These are phyloP conservation scores for Cladorrhinum sp. DNA, from an alignment of 2,329 filamentous ascomycete species.

Conservation along the genomic window DNA sequence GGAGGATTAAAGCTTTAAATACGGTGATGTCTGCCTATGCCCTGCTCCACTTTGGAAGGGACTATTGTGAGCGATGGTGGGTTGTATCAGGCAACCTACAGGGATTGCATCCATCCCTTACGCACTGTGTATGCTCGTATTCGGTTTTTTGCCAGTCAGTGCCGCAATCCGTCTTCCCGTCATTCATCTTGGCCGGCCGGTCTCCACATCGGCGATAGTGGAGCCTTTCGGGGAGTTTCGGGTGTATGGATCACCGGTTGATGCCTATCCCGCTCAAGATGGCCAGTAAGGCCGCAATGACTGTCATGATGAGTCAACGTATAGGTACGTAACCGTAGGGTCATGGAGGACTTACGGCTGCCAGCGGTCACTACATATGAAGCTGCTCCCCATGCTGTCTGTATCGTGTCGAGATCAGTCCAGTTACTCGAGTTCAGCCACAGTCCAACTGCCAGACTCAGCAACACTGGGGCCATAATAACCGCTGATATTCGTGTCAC, in stretches of 20 bases:
- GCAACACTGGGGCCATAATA: background rate
- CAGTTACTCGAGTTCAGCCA: conserved; percentile 8
- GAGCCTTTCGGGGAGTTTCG: background rate
- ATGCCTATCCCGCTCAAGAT: background rate
- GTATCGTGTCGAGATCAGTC: conserved; percentile 4
- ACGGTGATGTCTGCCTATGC: too few relatives aligned
- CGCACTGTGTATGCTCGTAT: too few relatives aligned
- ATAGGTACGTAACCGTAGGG: background rate
- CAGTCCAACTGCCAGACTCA: conserved; percentile 6
- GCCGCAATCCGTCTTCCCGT: too few relatives aligned
- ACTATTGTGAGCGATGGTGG: too few relatives aligned
- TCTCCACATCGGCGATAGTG: too few relatives aligned
- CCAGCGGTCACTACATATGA: conserved; percentile 7
- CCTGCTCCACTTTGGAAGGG: too few relatives aligned
- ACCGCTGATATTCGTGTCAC: background rate
- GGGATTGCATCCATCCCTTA: too few relatives aligned
- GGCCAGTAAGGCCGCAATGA: background rate
- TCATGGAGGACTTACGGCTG: background rate
- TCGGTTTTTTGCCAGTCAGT: too few relatives aligned
- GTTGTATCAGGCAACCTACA: too few relatives aligned
- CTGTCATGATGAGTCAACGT: background rate
- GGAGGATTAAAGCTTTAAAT: too few relatives aligned
- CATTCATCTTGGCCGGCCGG: background rate
- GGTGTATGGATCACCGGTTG: background rate
- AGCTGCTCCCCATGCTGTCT: conserved; percentile 6